These are phyloP conservation scores for Silene vulgaris DNA, from an alignment of 179 eudicot genomes.

Conservation along the genomic window DNA sequence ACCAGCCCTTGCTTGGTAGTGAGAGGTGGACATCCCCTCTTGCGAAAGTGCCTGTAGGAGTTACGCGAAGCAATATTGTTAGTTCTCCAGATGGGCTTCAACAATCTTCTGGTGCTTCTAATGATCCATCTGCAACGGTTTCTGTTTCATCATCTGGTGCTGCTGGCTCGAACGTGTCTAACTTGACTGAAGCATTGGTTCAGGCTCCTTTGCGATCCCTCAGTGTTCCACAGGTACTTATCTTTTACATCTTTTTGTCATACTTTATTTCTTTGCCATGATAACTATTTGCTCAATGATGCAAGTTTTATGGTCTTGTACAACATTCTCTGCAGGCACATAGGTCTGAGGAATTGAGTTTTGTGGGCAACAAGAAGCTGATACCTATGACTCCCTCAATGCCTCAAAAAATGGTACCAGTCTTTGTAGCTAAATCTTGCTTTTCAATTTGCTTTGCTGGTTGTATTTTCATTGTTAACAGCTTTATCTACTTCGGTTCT, in stretches of 20 bases:
- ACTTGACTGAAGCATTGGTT: slow-evolving; percentile 69
- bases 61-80: slow-evolving; percentile 29
- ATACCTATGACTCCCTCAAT: slow-evolving; percentile 70
- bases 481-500: not conserved
- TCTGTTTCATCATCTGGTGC: slow-evolving; percentile 27
- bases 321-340: slow-evolving; percentile 46
- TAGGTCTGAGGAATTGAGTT: slow-evolving; percentile 65
- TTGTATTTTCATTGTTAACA: not conserved
- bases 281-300: not conserved
- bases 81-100: slow-evolving; percentile 33
- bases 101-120: slow-evolving; percentile 26
- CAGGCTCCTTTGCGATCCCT: slow-evolving; percentile 57
- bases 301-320: slow-evolving; percentile 10
- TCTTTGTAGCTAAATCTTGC: slow-evolving; percentile 1
- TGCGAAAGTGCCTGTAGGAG: slow-evolving; percentile 59
- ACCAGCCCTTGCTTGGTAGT: slow-evolving; percentile 41
- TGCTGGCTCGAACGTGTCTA: slow-evolving; percentile 42
- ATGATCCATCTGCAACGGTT: not conserved
- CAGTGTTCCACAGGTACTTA: slow-evolving; percentile 49
- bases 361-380: slow-evolving; percentile 61
- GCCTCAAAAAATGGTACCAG: slow-evolving; percentile 60
- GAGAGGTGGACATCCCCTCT: slow-evolving; percentile 83
- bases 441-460: slow-evolving; percentile 10
- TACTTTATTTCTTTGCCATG: not conserved
- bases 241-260: not conserved